Evolutionary conservation across 2,329 filamentous ascomycete species (phyloP), one percentile per base, ranked within the genome.

Genomic region (Harringtonia lauricola): DNA sequence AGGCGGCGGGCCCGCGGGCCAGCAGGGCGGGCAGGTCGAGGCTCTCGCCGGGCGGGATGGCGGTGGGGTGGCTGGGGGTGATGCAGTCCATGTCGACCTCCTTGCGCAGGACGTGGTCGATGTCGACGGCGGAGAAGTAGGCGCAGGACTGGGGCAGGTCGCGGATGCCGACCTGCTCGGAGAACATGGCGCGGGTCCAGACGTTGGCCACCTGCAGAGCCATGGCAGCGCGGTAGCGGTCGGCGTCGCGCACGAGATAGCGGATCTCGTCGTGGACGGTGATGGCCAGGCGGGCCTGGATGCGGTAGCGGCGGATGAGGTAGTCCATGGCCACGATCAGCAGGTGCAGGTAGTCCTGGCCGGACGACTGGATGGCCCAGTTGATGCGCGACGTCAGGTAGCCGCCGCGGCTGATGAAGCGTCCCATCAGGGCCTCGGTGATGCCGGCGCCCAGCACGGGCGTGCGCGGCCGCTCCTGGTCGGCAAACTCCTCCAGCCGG

Each of bases 11-110:
- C 5, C 86, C 84, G 59, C 86, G 92, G 1, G 72, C 72, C 3
- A 98, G 74, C 1, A 98, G 72, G n/a, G 80, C 63, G 3, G 63
- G 58, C 43, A 98, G 95, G 57, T 95, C 89, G 9, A 98, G 62
- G 48, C 79, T 88, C 63, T 96, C 89, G 30, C 94, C 92, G 2
- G 80, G 83, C 0, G 85, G 73, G 35, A 98, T 96, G 26, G 81
- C 71, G 0, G 74, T 71, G 0, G 75, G 74, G 60, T 98, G 85
- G 36, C 84, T 92, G 1, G 92, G 92, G 0, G 92, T 98, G 36
- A 96, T 65, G 59, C 92, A 98, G 57, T 95, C 85, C 86, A 98
- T 94, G 60, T 98, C 84, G 4, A 98, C 94, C 62, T 98, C 92
- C 60, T 98, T 98, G 41, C 92, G 78, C n/a, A 98, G 71, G 3